These are phyloP conservation scores for Chlorella sorokiniana DNA, from an alignment of 139 green algal species.

Conservation along the genomic window DNA sequence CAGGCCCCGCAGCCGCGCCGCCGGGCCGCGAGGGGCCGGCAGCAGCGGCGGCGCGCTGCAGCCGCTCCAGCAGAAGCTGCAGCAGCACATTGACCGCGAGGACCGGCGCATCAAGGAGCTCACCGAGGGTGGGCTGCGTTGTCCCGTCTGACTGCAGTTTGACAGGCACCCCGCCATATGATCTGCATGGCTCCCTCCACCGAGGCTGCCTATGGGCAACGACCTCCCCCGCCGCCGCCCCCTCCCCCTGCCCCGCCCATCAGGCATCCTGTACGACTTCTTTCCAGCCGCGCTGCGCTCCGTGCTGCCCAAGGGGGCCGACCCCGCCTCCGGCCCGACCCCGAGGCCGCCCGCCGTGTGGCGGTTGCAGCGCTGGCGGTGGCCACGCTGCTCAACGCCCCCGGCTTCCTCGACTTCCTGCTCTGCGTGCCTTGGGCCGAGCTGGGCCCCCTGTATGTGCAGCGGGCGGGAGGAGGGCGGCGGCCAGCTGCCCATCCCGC, in stretches of 20 bases:
- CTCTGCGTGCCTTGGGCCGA: slow-evolving; percentile 76
- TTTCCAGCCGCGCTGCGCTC: slow-evolving; percentile 24
- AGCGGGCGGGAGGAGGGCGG: background rate
- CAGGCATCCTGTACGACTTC: slow-evolving; percentile 44
- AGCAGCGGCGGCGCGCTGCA: slow-evolving; percentile 6
- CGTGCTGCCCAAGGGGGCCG: slow-evolving; percentile 2
- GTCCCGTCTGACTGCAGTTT: background rate
- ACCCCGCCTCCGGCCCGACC: background rate
- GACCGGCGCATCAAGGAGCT: slow-evolving; percentile 38
- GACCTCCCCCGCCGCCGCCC: background rate
- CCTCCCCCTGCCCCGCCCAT: background rate
- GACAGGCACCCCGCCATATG: background rate
- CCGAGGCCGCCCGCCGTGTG: slow-evolving; percentile 6
- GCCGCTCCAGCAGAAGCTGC: slow-evolving; percentile 42
- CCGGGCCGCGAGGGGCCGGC: background rate
- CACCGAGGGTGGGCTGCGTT: slow-evolving; percentile 22
- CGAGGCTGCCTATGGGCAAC: background rate
- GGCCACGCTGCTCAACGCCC: slow-evolving; percentile 67
- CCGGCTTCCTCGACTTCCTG: slow-evolving; percentile 79
- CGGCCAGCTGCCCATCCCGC: background rate
- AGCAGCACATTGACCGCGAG: slow-evolving; percentile 46
- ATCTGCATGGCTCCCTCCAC: too few relatives aligned
- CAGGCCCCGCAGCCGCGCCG: slow-evolving; percentile 4
- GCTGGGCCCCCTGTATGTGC: slow-evolving; percentile 50
- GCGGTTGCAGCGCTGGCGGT: slow-evolving; percentile 36